Conservation (phyloP, 768 basidiomycete genomes). For the Dioszegia hungarica region DNA sequence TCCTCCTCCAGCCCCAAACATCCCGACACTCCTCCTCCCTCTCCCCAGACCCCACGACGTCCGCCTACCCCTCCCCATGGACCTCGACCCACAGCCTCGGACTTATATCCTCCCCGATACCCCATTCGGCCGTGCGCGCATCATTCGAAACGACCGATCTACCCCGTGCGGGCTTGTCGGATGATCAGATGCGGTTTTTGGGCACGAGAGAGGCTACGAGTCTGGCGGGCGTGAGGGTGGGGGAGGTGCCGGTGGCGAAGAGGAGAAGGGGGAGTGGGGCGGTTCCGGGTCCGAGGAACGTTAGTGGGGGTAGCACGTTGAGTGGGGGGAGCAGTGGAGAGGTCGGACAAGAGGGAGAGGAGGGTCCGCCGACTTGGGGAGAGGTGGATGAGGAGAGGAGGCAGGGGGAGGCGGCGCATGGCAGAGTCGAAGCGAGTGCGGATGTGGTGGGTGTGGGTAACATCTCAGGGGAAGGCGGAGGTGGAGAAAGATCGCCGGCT, state of each 20-base stretch:
- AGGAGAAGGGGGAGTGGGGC: background rate
- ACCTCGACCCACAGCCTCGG: conserved; percentile 25
- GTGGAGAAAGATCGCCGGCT: too few relatives aligned
- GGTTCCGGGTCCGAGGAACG: background rate
- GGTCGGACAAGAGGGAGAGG: conserved; percentile 1
- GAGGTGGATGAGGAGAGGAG: conserved; percentile 20
- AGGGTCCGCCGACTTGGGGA: conserved; percentile 14
- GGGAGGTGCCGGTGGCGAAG: background rate
- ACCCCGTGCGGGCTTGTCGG: conserved; percentile 29
- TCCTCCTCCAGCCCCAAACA: conserved; percentile 31
- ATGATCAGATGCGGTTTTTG: conserved; percentile 35
- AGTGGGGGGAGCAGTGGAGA: background rate
- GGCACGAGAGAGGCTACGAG: conserved; percentile 21
- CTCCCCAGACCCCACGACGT: conserved; percentile 1
- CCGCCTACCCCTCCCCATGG: conserved; percentile 22
- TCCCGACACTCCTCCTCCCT: conserved; percentile 21
- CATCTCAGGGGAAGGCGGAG: background rate
- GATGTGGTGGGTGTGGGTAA: background rate
- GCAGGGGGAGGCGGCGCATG: conserved; percentile 10
- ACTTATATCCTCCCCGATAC: conserved; percentile 32
- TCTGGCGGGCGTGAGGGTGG: conserved; percentile 9
- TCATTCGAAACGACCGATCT: conserved; percentile 21
- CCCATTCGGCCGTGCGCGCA: conserved; percentile 30
- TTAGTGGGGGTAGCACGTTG: background rate
- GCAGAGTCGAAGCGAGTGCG: conserved; percentile 9